A percentile compares a stretch with the other conserved stretches of the same genome.
Evolutionary conservation across 2,329 filamentous ascomycete genomes (phyloP).

Genomic region (Chaetomium strumarium): DNA sequence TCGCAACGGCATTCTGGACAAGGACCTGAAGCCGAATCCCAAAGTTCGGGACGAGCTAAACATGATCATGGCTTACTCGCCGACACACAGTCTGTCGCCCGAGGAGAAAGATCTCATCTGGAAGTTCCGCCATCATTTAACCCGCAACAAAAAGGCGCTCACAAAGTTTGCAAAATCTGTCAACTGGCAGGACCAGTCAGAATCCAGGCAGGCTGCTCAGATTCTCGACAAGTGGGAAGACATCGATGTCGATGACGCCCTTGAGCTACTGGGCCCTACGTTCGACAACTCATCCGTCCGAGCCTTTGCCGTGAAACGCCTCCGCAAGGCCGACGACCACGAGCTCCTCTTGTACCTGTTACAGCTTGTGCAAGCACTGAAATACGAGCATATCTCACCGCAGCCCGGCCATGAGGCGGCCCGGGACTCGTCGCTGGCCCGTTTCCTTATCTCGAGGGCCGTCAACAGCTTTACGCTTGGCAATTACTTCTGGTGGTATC

Average conservation of each 20-base stretch:
- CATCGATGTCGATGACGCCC: conserved; percentile 92
- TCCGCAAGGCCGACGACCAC: conserved; percentile 87
- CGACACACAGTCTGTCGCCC: conserved; percentile 77
- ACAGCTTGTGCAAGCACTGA: conserved; percentile 91
- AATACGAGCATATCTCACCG: conserved; percentile 74
- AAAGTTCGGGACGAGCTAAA: conserved; percentile 94
- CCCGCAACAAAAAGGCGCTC: conserved; percentile 82
- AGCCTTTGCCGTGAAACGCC: conserved; percentile 85
- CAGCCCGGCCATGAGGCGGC: conserved; percentile 56
- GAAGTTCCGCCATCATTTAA: conserved; percentile 94
- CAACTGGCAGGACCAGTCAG: conserved; percentile 80
- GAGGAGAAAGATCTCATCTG: conserved; percentile 96
- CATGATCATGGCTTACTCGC: conserved; percentile 83
- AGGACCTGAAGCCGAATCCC: conserved; percentile 91
- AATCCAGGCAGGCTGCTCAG: conserved; percentile 83
- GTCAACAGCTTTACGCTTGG: conserved; percentile 84
- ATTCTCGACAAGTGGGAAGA: conserved; percentile 91
- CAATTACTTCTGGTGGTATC: conserved; percentile 96
- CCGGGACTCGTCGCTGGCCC: conserved; percentile 77
- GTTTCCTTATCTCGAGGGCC: conserved; percentile 82
- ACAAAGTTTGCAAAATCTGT: conserved; percentile 99
- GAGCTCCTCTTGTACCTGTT: conserved; percentile 87
- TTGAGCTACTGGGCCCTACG: conserved; percentile 86
- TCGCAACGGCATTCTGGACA: conserved; percentile 87
- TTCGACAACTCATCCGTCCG: conserved; percentile 86